Conservation (phyloP, 352 stramenopile genomes). For the Globisporangium mamillatum region DNA sequence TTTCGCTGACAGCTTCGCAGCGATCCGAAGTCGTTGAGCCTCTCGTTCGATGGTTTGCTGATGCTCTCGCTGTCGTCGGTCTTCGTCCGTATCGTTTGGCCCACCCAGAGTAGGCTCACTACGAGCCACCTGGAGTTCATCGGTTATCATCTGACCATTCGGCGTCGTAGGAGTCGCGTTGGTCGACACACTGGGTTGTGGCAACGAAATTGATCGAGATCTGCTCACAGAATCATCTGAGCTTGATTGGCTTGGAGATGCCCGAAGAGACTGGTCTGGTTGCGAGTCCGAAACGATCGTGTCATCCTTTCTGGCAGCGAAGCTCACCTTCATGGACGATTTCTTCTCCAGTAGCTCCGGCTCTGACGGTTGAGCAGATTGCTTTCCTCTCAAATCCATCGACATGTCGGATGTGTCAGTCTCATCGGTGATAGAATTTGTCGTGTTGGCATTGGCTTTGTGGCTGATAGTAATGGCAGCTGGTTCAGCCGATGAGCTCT, state of each 20-base stretch:
- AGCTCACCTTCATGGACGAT: conserved; percentile 16
- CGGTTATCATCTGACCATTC: conserved; percentile 7
- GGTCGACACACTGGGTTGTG: not conserved
- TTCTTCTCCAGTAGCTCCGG: conserved; percentile 9
- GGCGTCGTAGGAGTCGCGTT: conserved; percentile 9
- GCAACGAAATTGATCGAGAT: conserved; percentile 13
- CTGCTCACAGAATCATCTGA: conserved; percentile 8
- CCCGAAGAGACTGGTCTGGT: conserved; percentile 7
- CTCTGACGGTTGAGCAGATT: not conserved
- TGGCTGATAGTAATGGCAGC: not conserved
- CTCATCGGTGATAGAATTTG: conserved; percentile 2
- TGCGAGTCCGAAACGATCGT: conserved; percentile 8
- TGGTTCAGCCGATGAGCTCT: not conserved
- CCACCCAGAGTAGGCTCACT: conserved; percentile 2
- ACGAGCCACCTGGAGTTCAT: not conserved
- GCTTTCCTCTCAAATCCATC: not conserved
- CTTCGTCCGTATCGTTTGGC: conserved; percentile 21
- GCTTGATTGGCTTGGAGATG: not conserved
- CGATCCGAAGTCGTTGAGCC: conserved; percentile 56
- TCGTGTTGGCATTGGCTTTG: not conserved
- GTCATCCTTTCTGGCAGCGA: conserved; percentile 13
- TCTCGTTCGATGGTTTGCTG: conserved; percentile 65
- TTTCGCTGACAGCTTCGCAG: conserved; percentile 64
- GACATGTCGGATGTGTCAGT: conserved; percentile 9
- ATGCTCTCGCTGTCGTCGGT: conserved; percentile 49